These are phyloP conservation scores for Bjerkandera adusta DNA, from an alignment of 1,284 basidiomycete genomes.

Conservation along the genomic window DNA sequence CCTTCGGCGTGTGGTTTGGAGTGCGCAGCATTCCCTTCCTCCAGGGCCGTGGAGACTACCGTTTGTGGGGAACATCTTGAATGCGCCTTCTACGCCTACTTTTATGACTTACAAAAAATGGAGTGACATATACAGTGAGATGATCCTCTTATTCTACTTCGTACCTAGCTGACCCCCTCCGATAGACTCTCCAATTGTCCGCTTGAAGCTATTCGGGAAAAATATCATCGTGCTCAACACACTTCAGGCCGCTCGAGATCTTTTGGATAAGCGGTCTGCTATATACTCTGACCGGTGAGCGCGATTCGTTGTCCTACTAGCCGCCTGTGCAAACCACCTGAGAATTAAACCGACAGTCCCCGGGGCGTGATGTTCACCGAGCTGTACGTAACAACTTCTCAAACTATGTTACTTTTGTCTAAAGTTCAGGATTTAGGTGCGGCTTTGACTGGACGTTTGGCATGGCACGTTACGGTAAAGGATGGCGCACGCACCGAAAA, in stretches of 20 bases:
- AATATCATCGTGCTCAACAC: slow-evolving; percentile 9
- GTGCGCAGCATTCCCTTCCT: neutral
- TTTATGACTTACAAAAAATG: slow-evolving; percentile 19
- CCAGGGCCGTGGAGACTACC: neutral
- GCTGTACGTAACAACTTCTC: slow-evolving; percentile 8
- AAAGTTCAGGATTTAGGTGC: slow-evolving; percentile 4
- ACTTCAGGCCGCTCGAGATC: slow-evolving; percentile 8
- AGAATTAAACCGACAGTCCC: neutral
- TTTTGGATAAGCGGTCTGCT: slow-evolving; percentile 21
- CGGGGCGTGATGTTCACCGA: slow-evolving; percentile 11
- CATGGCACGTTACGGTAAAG: slow-evolving; percentile 23
- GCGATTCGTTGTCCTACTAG: slow-evolving; percentile 8
- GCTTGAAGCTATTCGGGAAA: slow-evolving; percentile 2
- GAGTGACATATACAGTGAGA: slow-evolving; percentile 17
- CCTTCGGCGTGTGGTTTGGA: no score
- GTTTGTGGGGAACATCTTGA: slow-evolving; percentile 10
- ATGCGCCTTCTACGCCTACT: slow-evolving; percentile 18
- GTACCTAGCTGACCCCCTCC: neutral
- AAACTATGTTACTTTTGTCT: neutral
- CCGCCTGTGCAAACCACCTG: neutral
- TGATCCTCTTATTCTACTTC: neutral
- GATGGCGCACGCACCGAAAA: slow-evolving; percentile 22
- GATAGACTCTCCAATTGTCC: slow-evolving; percentile 7
- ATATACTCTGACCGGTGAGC: slow-evolving; percentile 12
- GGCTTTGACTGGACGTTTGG: slow-evolving; percentile 17